Percentiles rank a stretch among this genome's conserved stretches.
Conservation (phyloP, 179 eudicot genomes). For the Pouteria campechiana region DNA sequence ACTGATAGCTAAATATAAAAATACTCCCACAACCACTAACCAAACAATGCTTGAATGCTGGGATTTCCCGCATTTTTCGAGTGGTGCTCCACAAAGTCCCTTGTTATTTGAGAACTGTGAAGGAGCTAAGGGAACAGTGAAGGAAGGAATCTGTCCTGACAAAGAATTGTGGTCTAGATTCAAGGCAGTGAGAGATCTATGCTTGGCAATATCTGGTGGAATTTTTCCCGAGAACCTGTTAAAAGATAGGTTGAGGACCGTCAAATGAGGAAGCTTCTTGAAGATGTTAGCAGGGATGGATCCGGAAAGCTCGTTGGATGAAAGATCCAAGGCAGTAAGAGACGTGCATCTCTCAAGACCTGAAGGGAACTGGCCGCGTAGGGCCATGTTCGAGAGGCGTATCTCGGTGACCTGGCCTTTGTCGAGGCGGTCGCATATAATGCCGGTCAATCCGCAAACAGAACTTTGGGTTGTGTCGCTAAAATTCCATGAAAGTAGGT, state of each 20-base stretch:
- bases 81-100: slow-evolving; percentile 64
- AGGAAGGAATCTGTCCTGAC: slow-evolving; percentile 4
- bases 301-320: neutral
- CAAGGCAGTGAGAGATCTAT: neutral
- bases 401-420: neutral
- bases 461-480: neutral
- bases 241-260: neutral
- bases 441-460: slow-evolving; percentile 1
- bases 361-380: slow-evolving; percentile 1
- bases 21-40: slow-evolving; percentile 49
- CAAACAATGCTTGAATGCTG: slow-evolving; percentile 22
- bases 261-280: neutral
- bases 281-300: neutral
- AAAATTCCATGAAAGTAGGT: slow-evolving; percentile 5
- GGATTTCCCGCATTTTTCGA: slow-evolving; percentile 32
- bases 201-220: neutral
- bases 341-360: neutral
- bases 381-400: neutral
- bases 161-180: neutral
- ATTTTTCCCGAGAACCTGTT: neutral
- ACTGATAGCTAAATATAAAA: slow-evolving; percentile 20
- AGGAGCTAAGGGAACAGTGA: slow-evolving; percentile 41
- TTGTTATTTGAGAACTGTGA: slow-evolving; percentile 48
- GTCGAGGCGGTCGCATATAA: neutral
- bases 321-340: slow-evolving; percentile 3